A percentile compares a stretch with the other conserved stretches of the same genome.
Evolutionary conservation across 495 filamentous ascomycete genomes (phyloP).

Genomic region (Aspergillus baeticus): DNA sequence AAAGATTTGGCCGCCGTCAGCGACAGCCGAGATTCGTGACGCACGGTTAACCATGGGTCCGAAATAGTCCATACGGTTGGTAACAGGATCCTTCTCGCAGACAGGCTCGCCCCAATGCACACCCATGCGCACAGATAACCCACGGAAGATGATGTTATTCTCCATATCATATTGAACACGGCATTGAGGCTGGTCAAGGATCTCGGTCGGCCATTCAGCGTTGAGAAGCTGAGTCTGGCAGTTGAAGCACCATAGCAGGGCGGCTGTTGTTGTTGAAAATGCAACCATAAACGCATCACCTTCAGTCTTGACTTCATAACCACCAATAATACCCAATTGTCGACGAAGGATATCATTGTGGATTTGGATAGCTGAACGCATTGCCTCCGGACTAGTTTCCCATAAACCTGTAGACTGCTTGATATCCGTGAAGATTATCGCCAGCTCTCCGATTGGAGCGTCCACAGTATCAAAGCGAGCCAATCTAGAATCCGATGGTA

Average conservation of each 20-base stretch:
- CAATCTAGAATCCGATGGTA: conserved; percentile 74
- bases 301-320: conserved; percentile 99
- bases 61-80: conserved; percentile 98
- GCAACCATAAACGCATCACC: conserved; percentile 99
- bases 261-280: conserved; percentile 91
- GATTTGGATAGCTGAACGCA: conserved; percentile 91
- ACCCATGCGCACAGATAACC: conserved; percentile 95
- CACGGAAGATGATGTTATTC: conserved; percentile 85
- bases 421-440: conserved; percentile 98
- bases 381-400: conserved; percentile 91
- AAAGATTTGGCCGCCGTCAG: conserved; percentile 97
- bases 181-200: conserved; percentile 81
- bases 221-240: conserved; percentile 85
- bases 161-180: conserved; percentile 79
- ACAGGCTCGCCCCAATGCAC: conserved; percentile 94
- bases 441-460: conserved; percentile 83
- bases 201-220: conserved; percentile 89
- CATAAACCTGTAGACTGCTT: conserved; percentile 97
- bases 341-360: conserved; percentile 96
- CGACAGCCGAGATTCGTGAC: conserved; percentile 85
- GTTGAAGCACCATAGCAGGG: conserved; percentile 92
- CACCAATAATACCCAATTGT: conserved; percentile 88
- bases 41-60: conserved; percentile 99
- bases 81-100: conserved; percentile 92
- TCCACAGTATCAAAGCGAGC: conserved; percentile 87